Evolutionary conservation across 2,329 filamentous ascomycete genomes (phyloP).

Genomic region (Sporothrix schenckii): DNA sequence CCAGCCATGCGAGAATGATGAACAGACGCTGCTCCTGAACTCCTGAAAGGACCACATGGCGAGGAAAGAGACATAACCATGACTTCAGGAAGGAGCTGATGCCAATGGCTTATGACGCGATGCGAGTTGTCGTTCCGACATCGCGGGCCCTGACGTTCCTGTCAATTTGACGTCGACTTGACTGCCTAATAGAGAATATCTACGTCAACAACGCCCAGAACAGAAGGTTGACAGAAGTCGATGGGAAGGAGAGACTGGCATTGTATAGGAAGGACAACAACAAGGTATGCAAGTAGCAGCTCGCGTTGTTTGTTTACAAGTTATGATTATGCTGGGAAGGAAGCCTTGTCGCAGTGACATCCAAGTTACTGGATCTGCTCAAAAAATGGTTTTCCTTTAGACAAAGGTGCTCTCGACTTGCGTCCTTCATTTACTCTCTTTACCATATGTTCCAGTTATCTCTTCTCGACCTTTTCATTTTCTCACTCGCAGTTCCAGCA

Average conservation of each 20-base stretch:
- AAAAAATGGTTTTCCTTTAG: not conserved
- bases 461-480: constrained; percentile 9
- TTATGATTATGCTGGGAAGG: not conserved
- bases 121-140: not conserved
- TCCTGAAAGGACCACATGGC: too few species aligned
- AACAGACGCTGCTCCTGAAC: not conserved
- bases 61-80: too few species aligned
- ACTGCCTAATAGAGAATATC: constrained; percentile 2
- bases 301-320: not conserved
- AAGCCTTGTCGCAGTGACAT: not conserved
- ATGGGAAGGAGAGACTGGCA: not conserved
- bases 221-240: not conserved
- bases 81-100: not conserved
- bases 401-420: not conserved
- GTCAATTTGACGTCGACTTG: not conserved
- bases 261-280: too few species aligned
- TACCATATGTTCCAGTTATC: not conserved
- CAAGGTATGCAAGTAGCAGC: not conserved
- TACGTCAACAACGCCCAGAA: not conserved
- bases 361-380: not conserved
- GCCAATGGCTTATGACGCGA: not conserved
- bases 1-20: not conserved
- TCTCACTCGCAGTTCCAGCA: not conserved
- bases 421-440: not conserved
- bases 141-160: not conserved